Evolutionary conservation across 106 monocot species (phyloP), one percentile per base, ranked within the genome.

Genomic region (Acorus calamus): DNA sequence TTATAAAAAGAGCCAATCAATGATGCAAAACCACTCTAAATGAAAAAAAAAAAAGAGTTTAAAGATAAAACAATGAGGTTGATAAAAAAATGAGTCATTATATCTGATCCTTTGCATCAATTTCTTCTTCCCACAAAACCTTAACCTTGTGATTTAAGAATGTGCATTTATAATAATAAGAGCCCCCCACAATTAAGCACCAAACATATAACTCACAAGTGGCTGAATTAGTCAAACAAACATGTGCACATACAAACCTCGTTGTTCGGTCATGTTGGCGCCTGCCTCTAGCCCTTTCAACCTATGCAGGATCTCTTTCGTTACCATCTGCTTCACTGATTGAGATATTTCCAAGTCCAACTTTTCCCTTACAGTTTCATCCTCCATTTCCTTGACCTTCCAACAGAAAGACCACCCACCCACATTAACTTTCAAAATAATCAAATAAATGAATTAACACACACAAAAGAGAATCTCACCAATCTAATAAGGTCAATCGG

Each of bases 401-500:
- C 61, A 42, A 9, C 54, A 44, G 10, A 47, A 4, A 63, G 50
- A 47, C 46, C 61, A 58, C 61, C 48, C 55, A 5, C 12, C 3
- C 28, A n/a, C 13, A 70, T 14, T 14, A 49, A 56, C 5, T 58
- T 50, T 42, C 41, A n/a, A 44, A 8, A 63, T 8, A 60, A 65
- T 54, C 7, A 1, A 6, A 56, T 0, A 60, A 59, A 72, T 12
- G 7, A 43, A 6, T 60, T 11, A 4, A 71, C 8, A 53, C 9
- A 62, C 49, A 50, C 45, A n/a, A 44, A 54, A 70, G 47, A 54
- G 6, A 61, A 12, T 4, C 65, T 52, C 59, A 86, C 94, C 74
- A 81, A 65, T 57, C 60, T 69, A 48, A 86, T 63, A 47, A 94
- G 82, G 73, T 89, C 76, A n/a, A 71, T 52, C 9, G 94, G 89